Percentiles rank a stretch among this genome's conserved stretches.
Evolutionary conservation across 768 basidiomycete species (phyloP).

Genomic region (Pilatotrama ljubarskyi): DNA sequence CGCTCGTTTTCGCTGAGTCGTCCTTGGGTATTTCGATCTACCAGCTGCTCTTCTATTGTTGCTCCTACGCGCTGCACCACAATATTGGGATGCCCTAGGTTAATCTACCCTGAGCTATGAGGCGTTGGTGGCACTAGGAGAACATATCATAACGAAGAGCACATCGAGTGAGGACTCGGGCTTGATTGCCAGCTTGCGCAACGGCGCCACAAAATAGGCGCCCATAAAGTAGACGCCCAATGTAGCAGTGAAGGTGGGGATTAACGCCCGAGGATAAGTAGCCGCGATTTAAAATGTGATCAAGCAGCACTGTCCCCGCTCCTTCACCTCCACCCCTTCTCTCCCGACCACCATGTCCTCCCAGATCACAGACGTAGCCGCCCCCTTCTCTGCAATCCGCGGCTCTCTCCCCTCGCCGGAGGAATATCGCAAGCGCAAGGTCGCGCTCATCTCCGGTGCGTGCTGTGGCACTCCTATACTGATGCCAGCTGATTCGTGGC

Average conservation of each 20-base stretch:
- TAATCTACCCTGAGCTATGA: too few relatives aligned
- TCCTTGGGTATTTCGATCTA: too few relatives aligned
- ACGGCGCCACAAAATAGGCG: not conserved
- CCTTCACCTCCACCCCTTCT: not conserved
- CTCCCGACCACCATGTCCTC: conserved; percentile 39
- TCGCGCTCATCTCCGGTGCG: conserved; percentile 87
- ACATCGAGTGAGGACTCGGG: not conserved
- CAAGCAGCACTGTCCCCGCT: conserved; percentile 6
- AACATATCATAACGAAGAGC: too few relatives aligned
- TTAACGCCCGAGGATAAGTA: not conserved
- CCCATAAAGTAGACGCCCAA: not conserved
- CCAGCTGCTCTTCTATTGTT: too few relatives aligned
- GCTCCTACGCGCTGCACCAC: too few relatives aligned
- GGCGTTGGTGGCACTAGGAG: too few relatives aligned
- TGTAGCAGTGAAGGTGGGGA: too few relatives aligned
- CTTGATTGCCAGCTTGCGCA: not conserved
- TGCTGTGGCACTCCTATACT: conserved; percentile 7
- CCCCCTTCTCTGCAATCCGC: conserved; percentile 42
- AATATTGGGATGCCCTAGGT: too few relatives aligned
- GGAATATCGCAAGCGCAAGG: conserved; percentile 88
- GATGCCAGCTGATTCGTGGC: conserved; percentile 8
- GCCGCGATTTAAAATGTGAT: conserved; percentile 4
- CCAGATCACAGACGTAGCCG: conserved; percentile 24
- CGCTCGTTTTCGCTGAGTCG: too few relatives aligned
- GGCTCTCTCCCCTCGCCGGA: conserved; percentile 64